Evolutionary conservation across 495 filamentous ascomycete genomes (phyloP).

Genomic region (Neurospora intermedia): DNA sequence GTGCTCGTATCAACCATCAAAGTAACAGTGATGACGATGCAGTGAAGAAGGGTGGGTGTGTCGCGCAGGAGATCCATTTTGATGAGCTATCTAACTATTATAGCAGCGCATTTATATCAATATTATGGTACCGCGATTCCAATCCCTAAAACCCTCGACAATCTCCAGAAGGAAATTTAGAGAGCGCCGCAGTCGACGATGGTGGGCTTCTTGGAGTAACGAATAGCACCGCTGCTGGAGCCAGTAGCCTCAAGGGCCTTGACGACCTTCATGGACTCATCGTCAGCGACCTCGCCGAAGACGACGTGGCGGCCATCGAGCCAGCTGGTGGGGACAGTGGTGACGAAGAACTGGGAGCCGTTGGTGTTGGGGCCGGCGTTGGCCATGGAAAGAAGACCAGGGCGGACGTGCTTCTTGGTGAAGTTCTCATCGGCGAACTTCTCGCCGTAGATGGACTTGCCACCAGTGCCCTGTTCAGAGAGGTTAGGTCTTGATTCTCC

Average conservation of each 20-base stretch:
- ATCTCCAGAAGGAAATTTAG: slow-evolving; percentile 23
- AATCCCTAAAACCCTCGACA: not conserved
- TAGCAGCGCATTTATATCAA: not conserved
- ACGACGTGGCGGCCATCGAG: slow-evolving; percentile 74
- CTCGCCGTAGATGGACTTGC: slow-evolving; percentile 81
- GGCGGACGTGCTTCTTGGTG: slow-evolving; percentile 47
- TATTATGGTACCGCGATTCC: not conserved
- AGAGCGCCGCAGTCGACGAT: slow-evolving; percentile 50
- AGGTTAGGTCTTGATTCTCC: slow-evolving; percentile 3
- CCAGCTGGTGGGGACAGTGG: slow-evolving; percentile 60
- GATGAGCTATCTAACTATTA: not conserved
- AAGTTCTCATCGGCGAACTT: slow-evolving; percentile 83
- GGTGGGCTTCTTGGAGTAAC: slow-evolving; percentile 53
- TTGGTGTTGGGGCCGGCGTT: slow-evolving; percentile 75
- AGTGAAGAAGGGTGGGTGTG: not conserved
- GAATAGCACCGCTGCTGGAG: slow-evolving; percentile 48
- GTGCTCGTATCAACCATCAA: not conserved
- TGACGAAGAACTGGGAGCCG: slow-evolving; percentile 73
- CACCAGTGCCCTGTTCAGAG: slow-evolving; percentile 57
- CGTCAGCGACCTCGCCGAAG: slow-evolving; percentile 66
- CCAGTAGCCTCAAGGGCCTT: slow-evolving; percentile 65
- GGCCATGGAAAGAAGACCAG: slow-evolving; percentile 69
- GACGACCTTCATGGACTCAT: slow-evolving; percentile 52
- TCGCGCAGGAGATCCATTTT: not conserved
- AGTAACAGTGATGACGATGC: not conserved